phyloP scores from a whole-genome alignment of 148 eudicot species.

The Camellia lanceoleosa region DNA sequence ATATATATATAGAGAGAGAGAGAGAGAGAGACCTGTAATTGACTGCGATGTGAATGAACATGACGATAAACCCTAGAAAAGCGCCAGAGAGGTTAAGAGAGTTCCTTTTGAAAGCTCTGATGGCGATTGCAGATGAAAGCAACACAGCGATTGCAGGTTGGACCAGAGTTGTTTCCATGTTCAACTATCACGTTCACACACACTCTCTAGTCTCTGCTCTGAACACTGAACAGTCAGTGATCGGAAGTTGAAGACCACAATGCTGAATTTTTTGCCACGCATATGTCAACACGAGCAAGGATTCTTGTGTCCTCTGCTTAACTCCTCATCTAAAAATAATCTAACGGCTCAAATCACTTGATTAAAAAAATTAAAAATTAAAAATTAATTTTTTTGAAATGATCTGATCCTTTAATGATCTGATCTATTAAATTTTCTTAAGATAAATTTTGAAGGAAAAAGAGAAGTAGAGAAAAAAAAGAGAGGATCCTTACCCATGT shows the following conservation, averaged over 20 bases:
- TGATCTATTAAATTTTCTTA: too few species aligned
- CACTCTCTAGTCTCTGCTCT: not conserved
- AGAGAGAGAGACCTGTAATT: conserved; percentile 52
- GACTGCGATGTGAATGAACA: conserved; percentile 64
- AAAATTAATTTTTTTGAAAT: too few species aligned
- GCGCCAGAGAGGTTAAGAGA: conserved; percentile 83
- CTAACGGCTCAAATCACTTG: too few species aligned
- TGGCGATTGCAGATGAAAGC: conserved; percentile 56
- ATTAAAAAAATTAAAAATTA: too few species aligned
- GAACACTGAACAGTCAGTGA: not conserved
- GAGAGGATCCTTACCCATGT: too few species aligned
- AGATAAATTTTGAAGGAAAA: too few species aligned
- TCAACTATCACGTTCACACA: not conserved
- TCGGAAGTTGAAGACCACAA: conserved; percentile 8
- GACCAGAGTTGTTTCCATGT: conserved; percentile 22
- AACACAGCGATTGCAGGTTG: conserved; percentile 50
- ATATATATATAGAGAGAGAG: not conserved
- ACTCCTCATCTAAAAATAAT: too few species aligned
- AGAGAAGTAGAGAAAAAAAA: too few species aligned
- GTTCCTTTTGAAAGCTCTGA: conserved; percentile 61
- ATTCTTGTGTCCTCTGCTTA: not conserved
- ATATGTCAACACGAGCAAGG: too few species aligned
- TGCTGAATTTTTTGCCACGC: not conserved
- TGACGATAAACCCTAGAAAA: conserved; percentile 58
- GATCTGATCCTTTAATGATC: too few species aligned